These are phyloP conservation scores for Cryptosporidium meleagridis DNA, from an alignment of 169 alveolate genomes.

Conservation along the genomic window DNA sequence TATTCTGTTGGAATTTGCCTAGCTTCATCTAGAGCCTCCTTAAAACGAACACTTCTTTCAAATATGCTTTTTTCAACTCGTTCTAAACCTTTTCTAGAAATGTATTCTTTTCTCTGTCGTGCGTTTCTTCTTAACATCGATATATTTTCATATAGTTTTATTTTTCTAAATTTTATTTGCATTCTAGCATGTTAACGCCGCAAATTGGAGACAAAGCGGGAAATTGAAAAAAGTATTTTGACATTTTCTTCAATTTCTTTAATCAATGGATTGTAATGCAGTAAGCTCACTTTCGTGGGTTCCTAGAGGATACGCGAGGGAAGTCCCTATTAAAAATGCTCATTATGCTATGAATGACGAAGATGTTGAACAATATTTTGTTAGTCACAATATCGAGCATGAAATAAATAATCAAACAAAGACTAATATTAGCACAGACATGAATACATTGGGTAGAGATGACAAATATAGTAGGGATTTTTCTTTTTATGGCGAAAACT, in stretches of 20 bases:
- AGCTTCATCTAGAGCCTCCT: slow-evolving; percentile 89
- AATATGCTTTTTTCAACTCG: slow-evolving; percentile 87
- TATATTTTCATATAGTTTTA: not conserved
- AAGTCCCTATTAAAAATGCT: slow-evolving; percentile 21
- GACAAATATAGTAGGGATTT: not conserved
- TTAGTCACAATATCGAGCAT: not conserved
- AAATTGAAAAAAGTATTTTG: not conserved
- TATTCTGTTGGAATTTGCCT: slow-evolving; percentile 89
- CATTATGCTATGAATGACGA: slow-evolving; percentile 66
- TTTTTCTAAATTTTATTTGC: not conserved
- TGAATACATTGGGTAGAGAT: not conserved
- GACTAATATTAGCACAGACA: not conserved
- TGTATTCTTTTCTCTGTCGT: slow-evolving; percentile 95
- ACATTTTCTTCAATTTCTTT: not conserved
- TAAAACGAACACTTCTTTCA: slow-evolving; percentile 87
- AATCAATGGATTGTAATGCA: slow-evolving; percentile 63
- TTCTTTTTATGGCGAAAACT: slow-evolving; percentile 38
- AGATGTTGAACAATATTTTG: slow-evolving; percentile 46
- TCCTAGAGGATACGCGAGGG: slow-evolving; percentile 71
- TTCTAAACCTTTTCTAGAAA: slow-evolving; percentile 91
- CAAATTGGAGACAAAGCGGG: slow-evolving; percentile 72
- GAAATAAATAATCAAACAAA: not conserved
- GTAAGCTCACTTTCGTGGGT: slow-evolving; percentile 69
- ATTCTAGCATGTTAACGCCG: not conserved
- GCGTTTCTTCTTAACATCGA: slow-evolving; percentile 93